Evolutionary conservation across 805 yeast species (phyloP).

Genomic region (Priceomyces haplophilus): DNA sequence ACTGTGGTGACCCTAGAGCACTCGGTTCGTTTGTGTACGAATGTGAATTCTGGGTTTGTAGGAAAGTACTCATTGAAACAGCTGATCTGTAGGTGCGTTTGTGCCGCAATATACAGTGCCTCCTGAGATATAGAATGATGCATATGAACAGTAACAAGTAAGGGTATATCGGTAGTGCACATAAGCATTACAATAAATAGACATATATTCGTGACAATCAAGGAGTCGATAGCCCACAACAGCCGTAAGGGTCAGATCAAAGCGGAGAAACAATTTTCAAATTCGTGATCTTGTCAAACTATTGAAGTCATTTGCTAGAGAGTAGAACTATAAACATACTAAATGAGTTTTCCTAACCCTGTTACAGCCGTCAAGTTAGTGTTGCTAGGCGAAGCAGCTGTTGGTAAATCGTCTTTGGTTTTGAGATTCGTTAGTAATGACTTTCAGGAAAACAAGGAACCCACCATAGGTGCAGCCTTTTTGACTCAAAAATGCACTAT

Average conservation of each 20-base stretch:
- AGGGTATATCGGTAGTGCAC: neutral
- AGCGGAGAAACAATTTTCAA: neutral
- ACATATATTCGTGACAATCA: neutral
- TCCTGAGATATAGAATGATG: too few species aligned
- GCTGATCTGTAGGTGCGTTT: neutral
- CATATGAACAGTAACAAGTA: neutral
- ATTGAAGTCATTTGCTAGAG: neutral
- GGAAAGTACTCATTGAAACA: conserved; percentile 18
- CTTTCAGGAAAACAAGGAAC: conserved; percentile 95
- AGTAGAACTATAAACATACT: neutral
- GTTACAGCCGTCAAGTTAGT: conserved; percentile 84
- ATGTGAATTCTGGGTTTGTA: conserved; percentile 70
- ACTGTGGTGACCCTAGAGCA: conserved; percentile 49
- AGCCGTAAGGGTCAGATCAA: too few species aligned
- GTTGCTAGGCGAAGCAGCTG: conserved; percentile 95
- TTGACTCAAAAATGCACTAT: conserved; percentile 89
- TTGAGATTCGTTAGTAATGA: conserved; percentile 91
- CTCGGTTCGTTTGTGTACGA: conserved; percentile 56
- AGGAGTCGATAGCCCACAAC: conserved; percentile 1
- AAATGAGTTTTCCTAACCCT: conserved; percentile 32
- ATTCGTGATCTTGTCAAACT: neutral
- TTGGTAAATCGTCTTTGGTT: conserved; percentile 91
- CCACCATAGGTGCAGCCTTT: conserved; percentile 97
- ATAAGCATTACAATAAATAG: neutral
- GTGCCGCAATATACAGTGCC: too few species aligned